Evolutionary conservation across 2,329 filamentous ascomycete species (phyloP).

Genomic region (Pseudogymnoascus sp.): DNA sequence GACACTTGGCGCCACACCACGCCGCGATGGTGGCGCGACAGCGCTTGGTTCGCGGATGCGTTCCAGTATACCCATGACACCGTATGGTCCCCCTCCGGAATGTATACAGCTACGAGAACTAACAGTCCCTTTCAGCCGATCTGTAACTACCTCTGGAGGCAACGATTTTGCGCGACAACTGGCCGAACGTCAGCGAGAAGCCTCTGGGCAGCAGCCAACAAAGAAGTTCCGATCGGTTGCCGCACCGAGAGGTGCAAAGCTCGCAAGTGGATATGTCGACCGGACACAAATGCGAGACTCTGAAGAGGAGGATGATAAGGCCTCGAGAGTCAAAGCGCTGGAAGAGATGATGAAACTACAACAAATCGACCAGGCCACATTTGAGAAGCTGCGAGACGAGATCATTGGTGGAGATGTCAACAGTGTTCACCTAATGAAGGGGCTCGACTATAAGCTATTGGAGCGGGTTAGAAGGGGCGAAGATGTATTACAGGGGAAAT

Average conservation of each 20-base stretch:
- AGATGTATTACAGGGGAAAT: constrained; percentile 40
- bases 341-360: constrained; percentile 76
- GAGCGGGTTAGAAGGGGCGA: constrained; percentile 62
- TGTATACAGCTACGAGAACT: constrained; percentile 4
- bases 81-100: constrained; percentile 43
- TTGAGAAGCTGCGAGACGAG: constrained; percentile 64
- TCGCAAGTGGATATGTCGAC: constrained; percentile 77
- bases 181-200: constrained; percentile 48
- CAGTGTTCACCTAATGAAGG: constrained; percentile 84
- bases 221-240: constrained; percentile 70
- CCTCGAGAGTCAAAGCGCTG: constrained; percentile 63
- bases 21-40: constrained; percentile 41
- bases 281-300: constrained; percentile 59
- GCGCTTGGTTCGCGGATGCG: constrained; percentile 69
- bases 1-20: constrained; percentile 25
- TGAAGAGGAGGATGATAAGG: constrained; percentile 45
- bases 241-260: constrained; percentile 72
- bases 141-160: constrained; percentile 29
- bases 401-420: constrained; percentile 74
- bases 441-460: constrained; percentile 75
- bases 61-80: constrained; percentile 87
- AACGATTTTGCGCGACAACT: constrained; percentile 78
- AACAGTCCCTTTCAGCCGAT: constrained; percentile 16
- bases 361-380: constrained; percentile 72
- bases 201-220: constrained; percentile 36